Conservation (phyloP, 139 green algal genomes). For the Asterochloris sp. region DNA sequence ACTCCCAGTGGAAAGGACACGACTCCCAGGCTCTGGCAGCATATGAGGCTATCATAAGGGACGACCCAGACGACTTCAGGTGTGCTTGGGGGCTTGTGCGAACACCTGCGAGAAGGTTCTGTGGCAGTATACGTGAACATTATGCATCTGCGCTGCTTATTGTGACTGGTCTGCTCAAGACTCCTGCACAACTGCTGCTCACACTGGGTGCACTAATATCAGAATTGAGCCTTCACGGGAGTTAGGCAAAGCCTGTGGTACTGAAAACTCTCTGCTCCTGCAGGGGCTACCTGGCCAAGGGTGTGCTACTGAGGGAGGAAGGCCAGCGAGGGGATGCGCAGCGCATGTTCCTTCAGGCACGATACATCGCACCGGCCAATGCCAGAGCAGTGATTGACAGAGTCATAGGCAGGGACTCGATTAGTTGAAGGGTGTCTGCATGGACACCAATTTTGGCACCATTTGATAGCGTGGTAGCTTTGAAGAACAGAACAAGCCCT, state of each 20-base stretch:
- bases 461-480: not conserved
- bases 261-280: not conserved
- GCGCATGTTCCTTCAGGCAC: constrained; percentile 37
- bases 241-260: no score
- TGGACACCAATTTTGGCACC: not conserved
- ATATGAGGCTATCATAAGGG: constrained; percentile 37
- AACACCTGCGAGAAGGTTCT: no score
- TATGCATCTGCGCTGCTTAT: no score
- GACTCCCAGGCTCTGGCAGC: constrained; percentile 28
- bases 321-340: constrained; percentile 35
- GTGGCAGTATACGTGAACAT: no score
- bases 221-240: no score
- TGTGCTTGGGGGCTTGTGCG: no score
- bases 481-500: not conserved
- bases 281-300: constrained; percentile 36
- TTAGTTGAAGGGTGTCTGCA: not conserved
- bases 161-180: no score
- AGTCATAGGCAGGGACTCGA: constrained; percentile 5
- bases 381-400: constrained; percentile 3
- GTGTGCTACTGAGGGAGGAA: constrained; percentile 35
- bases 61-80: constrained; percentile 39
- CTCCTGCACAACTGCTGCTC: no score
- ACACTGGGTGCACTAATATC: no score
- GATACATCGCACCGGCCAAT: constrained; percentile 31
- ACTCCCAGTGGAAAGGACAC: constrained; percentile 44